Percentiles rank a stretch among this genome's conserved stretches.
Conservation (phyloP, 352 stramenopile species). For the Thalassiosira allenii region DNA sequence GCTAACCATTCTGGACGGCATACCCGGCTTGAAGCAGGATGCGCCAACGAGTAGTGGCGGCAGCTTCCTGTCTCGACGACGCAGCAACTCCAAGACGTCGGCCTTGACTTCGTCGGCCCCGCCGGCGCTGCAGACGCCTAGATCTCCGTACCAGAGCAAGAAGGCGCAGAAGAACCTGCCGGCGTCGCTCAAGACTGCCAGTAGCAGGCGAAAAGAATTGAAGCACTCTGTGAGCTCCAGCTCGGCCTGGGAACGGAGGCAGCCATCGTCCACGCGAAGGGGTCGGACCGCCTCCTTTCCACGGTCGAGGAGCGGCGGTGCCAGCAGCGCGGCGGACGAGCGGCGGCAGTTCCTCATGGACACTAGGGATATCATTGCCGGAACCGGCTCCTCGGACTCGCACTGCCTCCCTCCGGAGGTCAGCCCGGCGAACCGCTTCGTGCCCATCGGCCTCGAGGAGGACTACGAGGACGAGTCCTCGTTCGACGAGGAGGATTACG, state of each 20-base stretch:
- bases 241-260: constrained; percentile 30
- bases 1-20: constrained; percentile 18
- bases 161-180: constrained; percentile 25
- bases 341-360: background rate
- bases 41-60: too few species aligned
- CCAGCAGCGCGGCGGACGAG: background rate
- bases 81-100: constrained; percentile 4
- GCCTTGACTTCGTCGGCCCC: background rate
- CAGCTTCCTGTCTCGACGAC: background rate
- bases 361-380: constrained; percentile 3
- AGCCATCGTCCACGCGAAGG: constrained; percentile 9
- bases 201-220: background rate
- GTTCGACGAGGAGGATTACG: constrained; percentile 31
- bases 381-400: constrained; percentile 12
- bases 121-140: background rate
- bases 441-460: constrained; percentile 30
- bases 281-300: background rate
- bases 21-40: constrained; percentile 10
- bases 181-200: constrained; percentile 1
- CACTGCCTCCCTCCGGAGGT: constrained; percentile 17
- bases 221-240: constrained; percentile 8
- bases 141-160: constrained; percentile 34
- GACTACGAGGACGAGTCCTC: constrained; percentile 16
- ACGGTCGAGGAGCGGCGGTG: constrained; percentile 2
- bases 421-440: constrained; percentile 30